Evolutionary conservation across 257 asterid species (phyloP), one percentile per base, ranked within the genome.

Genomic region (Jacaranda mimosifolia): DNA sequence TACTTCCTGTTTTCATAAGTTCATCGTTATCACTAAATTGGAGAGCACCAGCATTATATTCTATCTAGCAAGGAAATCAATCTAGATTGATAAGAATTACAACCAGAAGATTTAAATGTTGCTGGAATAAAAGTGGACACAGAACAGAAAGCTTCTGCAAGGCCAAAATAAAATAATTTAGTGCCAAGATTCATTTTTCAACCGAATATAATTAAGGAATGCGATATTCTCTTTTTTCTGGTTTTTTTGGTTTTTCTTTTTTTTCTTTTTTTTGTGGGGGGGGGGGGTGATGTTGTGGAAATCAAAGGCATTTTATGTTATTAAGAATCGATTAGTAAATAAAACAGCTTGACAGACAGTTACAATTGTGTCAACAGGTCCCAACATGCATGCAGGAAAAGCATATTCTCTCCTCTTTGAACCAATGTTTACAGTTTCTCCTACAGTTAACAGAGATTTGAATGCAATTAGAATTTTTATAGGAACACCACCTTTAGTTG

Each of bases 161-260:
- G 10, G 38, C 13, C 46, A 26, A 36, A 14, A 64, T 9, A 38
- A 35, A 36, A 49, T 49, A 63, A 82, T 70, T 45, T 73, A 77
- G 12, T 43, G 43, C 52, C 49, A 51, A 52, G 42, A 68, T 32
- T 46, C 26, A 4, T 55, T 67, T 18, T 32, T 35, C 39, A 71
- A 43, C 39, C 19, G 32, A 52, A 58, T 19, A 77, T 36, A 64
- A 26, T 58, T 42, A 9, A 36, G 21, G 32, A 53, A 40, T 49
- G 32, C 1, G 32, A 26, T 26, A 26, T 26, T 26, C 2, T 26
- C 32, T 26, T 26, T 26, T 26, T 26, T 26, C 1, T 26, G 32
- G 1, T 26, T 26, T 26, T 26, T 26, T 2, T 26, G 1, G 1
- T 26, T 1, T 1, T 26, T 26, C 2, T 26, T 26, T 2, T 26